These are phyloP conservation scores for Fusarium sp. DNA, from an alignment of 2,329 filamentous ascomycete species.

Conservation along the genomic window DNA sequence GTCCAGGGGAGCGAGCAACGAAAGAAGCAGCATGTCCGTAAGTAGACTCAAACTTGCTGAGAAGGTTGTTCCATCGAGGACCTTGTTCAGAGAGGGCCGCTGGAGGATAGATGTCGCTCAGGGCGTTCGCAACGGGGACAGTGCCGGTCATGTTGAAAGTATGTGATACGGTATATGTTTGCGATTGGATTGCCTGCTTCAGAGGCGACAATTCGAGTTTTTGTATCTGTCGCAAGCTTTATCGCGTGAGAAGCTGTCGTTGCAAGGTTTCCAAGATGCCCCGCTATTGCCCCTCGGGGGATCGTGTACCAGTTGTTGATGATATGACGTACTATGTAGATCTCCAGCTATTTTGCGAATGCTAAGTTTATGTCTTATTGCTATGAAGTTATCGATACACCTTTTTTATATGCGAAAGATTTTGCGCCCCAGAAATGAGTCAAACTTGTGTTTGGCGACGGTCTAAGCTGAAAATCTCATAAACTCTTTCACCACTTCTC, in stretches of 20 bases:
- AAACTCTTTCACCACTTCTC: background rate
- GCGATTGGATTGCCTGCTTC: background rate
- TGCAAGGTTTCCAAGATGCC: conserved; percentile 41
- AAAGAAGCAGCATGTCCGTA: conserved; percentile 82
- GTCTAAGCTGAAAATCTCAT: background rate
- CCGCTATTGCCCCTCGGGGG: conserved; percentile 42
- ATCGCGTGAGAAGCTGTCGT: conserved; percentile 40
- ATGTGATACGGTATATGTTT: background rate
- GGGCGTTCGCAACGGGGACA: conserved; percentile 80
- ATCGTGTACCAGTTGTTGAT: conserved; percentile 23
- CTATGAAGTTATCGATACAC: background rate
- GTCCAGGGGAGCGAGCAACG: conserved; percentile 88
- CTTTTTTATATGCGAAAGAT: background rate
- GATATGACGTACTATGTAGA: conserved; percentile 41
- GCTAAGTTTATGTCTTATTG: background rate
- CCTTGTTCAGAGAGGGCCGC: conserved; percentile 76
- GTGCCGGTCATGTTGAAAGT: conserved; percentile 60
- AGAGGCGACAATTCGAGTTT: background rate
- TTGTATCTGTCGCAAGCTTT: conserved; percentile 27
- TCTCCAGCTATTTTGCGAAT: background rate
- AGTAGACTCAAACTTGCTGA: conserved; percentile 75
- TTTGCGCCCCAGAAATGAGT: background rate
- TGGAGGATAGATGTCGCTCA: conserved; percentile 86
- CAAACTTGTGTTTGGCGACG: background rate
- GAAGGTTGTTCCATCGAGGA: conserved; percentile 80